Percentiles rank a stretch among this genome's conserved stretches.
phyloP scores from a whole-genome alignment of 2,329 filamentous ascomycete genomes.

The Nannizzia gypsea region DNA sequence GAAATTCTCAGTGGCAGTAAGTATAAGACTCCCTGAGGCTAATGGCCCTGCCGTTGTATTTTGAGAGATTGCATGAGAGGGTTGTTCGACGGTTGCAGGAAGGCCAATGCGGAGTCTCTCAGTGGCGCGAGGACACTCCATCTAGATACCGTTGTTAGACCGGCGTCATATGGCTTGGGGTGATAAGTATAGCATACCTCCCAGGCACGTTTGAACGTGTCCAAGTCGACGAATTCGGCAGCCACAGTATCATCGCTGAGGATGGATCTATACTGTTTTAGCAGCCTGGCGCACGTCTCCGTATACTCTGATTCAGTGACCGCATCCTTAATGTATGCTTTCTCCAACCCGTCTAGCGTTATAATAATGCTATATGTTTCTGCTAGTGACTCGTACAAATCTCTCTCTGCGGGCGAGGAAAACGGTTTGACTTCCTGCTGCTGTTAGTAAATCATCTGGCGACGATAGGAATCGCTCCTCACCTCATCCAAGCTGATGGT shows the following conservation, averaged over 20 bases:
- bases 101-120: conserved; percentile 87
- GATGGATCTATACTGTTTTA: conserved; percentile 96
- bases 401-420: conserved; percentile 73
- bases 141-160: conserved; percentile 38
- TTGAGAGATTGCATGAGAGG: conserved; percentile 38
- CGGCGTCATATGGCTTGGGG: too few species aligned
- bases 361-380: conserved; percentile 97
- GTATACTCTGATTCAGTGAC: conserved; percentile 87
- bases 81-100: conserved; percentile 64
- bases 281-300: conserved; percentile 81
- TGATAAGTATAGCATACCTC: conserved; percentile 50
- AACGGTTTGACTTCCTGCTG: conserved; percentile 81
- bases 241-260: conserved; percentile 82
- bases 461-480: conserved; percentile 20
- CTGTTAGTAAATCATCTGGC: conserved; percentile 3
- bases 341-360: conserved; percentile 88
- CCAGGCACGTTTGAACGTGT: conserved; percentile 86
- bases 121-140: conserved; percentile 88
- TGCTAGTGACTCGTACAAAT: conserved; percentile 88
- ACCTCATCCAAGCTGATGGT: conserved; percentile 92
- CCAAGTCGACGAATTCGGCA: conserved; percentile 74
- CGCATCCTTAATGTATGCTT: conserved; percentile 91
- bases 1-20: conserved; percentile 92
- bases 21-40: conserved; percentile 54
- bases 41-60: conserved; percentile 20